phyloP scores from a whole-genome alignment of 2,329 filamentous ascomycete genomes.

The Nectriaceae sp. region DNA sequence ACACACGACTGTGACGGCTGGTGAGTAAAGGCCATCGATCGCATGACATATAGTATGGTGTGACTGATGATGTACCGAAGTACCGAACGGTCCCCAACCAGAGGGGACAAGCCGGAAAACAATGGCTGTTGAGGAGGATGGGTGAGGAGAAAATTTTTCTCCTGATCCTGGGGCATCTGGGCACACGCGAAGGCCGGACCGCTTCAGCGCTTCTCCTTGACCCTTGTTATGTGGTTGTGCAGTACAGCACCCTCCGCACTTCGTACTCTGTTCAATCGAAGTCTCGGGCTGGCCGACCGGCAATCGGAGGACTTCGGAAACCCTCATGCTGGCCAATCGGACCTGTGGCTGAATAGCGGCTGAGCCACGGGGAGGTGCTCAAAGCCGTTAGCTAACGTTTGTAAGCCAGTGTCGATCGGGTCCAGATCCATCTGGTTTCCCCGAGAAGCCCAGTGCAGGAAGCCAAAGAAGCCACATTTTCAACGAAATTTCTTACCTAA shows the following conservation, averaged over 20 bases:
- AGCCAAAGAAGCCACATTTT: too few species aligned
- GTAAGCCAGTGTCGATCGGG: background rate
- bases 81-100: constrained; percentile 2
- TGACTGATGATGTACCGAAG: constrained; percentile 15
- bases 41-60: constrained; percentile 25
- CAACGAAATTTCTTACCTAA: too few species aligned
- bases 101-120: constrained; percentile 6
- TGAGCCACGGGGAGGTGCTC: background rate
- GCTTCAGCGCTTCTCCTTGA: background rate
- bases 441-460: too few species aligned
- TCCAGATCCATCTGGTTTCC: background rate
- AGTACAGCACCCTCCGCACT: background rate
- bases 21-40: constrained; percentile 8
- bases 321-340: background rate
- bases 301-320: background rate
- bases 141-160: background rate
- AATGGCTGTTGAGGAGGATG: background rate
- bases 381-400: background rate
- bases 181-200: background rate
- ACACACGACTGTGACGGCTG: background rate
- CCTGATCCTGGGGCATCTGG: background rate
- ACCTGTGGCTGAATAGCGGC: background rate
- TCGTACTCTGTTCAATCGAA: background rate
- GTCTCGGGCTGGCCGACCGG: background rate
- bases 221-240: background rate